Evolutionary conservation across 2,329 filamentous ascomycete species (phyloP), one percentile per base, ranked within the genome.

Genomic region (Fusarium camptoceras): DNA sequence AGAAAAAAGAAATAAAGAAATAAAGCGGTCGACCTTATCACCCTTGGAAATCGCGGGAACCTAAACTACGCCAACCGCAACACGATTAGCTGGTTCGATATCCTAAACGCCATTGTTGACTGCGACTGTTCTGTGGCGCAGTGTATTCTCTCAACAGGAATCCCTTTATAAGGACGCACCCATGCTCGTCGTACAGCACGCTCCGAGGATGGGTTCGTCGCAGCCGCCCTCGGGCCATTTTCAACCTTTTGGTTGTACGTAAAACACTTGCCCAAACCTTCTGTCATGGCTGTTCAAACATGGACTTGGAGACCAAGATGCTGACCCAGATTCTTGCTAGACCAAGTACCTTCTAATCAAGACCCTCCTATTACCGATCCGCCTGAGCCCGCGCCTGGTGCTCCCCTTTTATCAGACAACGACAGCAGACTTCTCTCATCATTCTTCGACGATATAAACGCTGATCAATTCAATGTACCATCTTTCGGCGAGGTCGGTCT

Each of bases 211-310:
- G 87, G 86, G 82, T 85, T 86, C 86, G 81, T 84, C 82, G 81
- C 85, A 85, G 81, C 83, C 84, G 78, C 77, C 78, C 63, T 76
- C 85, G 74, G 83, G 88, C 74, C 81, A 84, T 59, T 83, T 86
- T 70, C 81, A 87, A 76, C 87, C 88, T 39, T 92, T 92, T 84
- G 90, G 90, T 76, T 92, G 90, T 92, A 85, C 73, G 89, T 86
- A 48, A 55, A 64, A 42, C 34, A 54, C 50, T 46, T 44, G 5
- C 28, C 25, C 31, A 42, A 34, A 34, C 18, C 9, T 18, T 20
- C 20, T 42, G 18, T 11, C 48, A 37, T 30, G n/a, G 24, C 46
- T 48, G 53, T 48, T 41, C 28, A 8, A 41, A 30, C 37, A 51
- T 22, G 37, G 20, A 22, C 14, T 25, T 16, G 49, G 10, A 28